A percentile compares a stretch with the other conserved stretches of the same genome.
phyloP scores from a whole-genome alignment of 805 yeast genomes.

The Isabelozyma heimii region DNA sequence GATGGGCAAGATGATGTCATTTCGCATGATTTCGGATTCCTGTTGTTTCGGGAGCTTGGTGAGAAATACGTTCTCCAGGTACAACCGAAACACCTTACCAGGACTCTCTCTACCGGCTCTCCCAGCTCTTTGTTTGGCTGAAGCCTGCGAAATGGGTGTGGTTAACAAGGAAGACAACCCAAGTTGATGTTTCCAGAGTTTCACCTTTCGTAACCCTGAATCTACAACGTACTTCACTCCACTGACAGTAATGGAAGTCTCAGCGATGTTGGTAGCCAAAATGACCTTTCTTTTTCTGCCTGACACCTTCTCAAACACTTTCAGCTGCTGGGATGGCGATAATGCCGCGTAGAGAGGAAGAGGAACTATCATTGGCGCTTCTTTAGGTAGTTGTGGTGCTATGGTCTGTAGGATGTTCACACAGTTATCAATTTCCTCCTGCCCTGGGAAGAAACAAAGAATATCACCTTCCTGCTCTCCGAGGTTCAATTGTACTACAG shows the following conservation, averaged over 20 bases:
- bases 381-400: constrained; percentile 65
- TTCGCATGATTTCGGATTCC: constrained; percentile 88
- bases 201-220: constrained; percentile 87
- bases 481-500: constrained; percentile 74
- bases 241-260: constrained; percentile 93
- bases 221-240: constrained; percentile 94
- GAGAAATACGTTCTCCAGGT: constrained; percentile 67
- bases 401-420: constrained; percentile 58
- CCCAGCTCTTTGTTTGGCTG: constrained; percentile 94
- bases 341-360: constrained; percentile 92
- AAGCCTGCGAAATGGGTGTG: constrained; percentile 89
- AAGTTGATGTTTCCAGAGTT: constrained; percentile 90
- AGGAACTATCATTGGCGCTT: constrained; percentile 73
- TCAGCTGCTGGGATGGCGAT: constrained; percentile 78
- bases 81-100: constrained; percentile 86
- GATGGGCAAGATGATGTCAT: constrained; percentile 82
- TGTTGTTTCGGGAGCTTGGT: constrained; percentile 67
- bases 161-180: constrained; percentile 92
- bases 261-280: constrained; percentile 94
- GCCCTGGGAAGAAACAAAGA: constrained; percentile 92
- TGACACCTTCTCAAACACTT: constrained; percentile 68
- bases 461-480: constrained; percentile 86
- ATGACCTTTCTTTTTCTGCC: constrained; percentile 79
- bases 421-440: constrained; percentile 92
- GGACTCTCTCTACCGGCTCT: constrained; percentile 97